These are phyloP conservation scores for Hypoxylon rickii DNA, from an alignment of 495 filamentous ascomycete genomes.

Conservation along the genomic window DNA sequence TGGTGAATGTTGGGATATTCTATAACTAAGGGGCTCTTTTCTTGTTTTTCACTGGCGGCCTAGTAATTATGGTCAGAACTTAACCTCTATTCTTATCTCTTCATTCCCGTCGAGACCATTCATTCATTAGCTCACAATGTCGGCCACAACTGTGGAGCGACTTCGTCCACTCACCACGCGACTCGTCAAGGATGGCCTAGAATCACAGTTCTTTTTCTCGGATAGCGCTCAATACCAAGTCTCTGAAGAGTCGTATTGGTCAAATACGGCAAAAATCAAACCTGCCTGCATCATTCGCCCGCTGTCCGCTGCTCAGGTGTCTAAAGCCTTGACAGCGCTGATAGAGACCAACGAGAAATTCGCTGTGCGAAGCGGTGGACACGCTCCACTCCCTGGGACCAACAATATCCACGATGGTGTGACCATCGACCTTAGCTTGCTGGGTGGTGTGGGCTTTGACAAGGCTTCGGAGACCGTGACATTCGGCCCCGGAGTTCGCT, in stretches of 20 bases:
- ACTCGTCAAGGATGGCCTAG: too few species aligned
- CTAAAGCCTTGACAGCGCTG: slow-evolving; percentile 40
- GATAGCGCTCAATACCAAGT: too few species aligned
- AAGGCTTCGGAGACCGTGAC: slow-evolving; percentile 39
- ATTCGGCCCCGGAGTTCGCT: slow-evolving; percentile 50
- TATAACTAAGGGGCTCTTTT: too few species aligned
- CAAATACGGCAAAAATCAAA: slow-evolving; percentile 36
- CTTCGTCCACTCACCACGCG: too few species aligned
- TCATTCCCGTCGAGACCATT: too few species aligned
- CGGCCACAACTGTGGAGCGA: too few species aligned
- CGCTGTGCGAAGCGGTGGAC: slow-evolving; percentile 56
- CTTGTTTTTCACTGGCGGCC: too few species aligned
- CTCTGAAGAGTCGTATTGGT: neutral
- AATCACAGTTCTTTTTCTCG: too few species aligned
- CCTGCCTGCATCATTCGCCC: slow-evolving; percentile 49
- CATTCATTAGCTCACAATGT: too few species aligned
- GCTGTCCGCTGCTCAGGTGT: slow-evolving; percentile 40
- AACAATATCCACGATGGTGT: slow-evolving; percentile 53
- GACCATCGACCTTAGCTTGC: slow-evolving; percentile 55
- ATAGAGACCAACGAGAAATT: slow-evolving; percentile 43
- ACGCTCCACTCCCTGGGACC: slow-evolving; percentile 36
- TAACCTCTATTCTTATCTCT: too few species aligned
- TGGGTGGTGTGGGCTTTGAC: slow-evolving; percentile 51
- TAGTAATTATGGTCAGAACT: too few species aligned
- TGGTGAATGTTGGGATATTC: too few species aligned